Conservation (phyloP, 257 asterid genomes). For the Parsonsia alboflavescens region DNA sequence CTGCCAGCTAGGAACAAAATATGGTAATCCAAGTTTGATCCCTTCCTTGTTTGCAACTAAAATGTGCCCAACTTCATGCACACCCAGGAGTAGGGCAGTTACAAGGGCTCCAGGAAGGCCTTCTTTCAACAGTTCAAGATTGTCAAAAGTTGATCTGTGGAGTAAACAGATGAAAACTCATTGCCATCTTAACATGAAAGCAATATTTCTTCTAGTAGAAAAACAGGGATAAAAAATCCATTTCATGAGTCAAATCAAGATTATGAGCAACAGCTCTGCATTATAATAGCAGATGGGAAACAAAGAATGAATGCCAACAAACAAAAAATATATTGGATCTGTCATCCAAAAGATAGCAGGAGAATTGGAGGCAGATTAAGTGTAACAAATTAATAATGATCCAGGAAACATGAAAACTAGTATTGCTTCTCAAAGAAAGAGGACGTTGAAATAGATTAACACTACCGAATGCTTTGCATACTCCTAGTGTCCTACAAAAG, state of each 20-base stretch:
- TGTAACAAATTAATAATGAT: not conserved
- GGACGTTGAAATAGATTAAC: not conserved
- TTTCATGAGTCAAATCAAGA: not conserved
- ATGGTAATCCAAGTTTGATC: slow-evolving; percentile 80
- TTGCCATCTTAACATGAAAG: not conserved
- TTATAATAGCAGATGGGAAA: not conserved
- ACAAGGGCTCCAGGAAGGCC: slow-evolving; percentile 97
- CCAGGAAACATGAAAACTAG: not conserved
- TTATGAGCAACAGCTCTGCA: not conserved
- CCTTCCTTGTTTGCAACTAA: slow-evolving; percentile 70
- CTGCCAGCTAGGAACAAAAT: slow-evolving; percentile 99
- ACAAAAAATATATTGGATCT: not conserved
- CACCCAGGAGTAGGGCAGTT: slow-evolving; percentile 70
- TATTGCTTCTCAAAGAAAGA: not conserved
- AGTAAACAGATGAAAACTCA: slow-evolving; percentile 14
- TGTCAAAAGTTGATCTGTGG: slow-evolving; percentile 69
- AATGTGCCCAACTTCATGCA: slow-evolving; percentile 76
- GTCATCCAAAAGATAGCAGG: not conserved
- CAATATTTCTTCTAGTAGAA: not conserved
- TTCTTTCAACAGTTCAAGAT: slow-evolving; percentile 56
- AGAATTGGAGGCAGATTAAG: not conserved
- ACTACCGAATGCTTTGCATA: not conserved
- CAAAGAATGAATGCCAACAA: not conserved
- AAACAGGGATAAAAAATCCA: not conserved
- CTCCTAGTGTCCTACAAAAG: not conserved